Percentiles rank a stretch among this genome's conserved stretches.
Conservation (phyloP, 176 grass and related monocot genomes). For the Lolium rigidum region DNA sequence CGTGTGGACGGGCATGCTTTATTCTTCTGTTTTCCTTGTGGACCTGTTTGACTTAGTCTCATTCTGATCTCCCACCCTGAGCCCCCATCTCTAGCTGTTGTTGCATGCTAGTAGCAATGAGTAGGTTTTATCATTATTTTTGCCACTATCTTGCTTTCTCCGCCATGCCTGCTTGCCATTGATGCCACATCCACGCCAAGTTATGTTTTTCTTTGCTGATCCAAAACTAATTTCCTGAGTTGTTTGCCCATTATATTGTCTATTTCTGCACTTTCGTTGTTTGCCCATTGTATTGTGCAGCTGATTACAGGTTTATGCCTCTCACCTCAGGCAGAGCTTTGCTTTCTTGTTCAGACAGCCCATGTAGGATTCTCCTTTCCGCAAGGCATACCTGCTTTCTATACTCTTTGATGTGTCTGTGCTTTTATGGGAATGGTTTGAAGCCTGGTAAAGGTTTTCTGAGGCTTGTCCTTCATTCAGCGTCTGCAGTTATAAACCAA, state of each 20-base stretch:
- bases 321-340: neutral
- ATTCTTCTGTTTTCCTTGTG: neutral
- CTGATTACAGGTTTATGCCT: neutral
- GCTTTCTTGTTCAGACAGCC: neutral
- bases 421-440: conserved; percentile 22
- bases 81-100: neutral
- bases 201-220: conserved; percentile 1
- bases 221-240: neutral
- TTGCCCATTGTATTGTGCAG: neutral
- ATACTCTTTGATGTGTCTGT: neutral
- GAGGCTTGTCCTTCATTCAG: neutral
- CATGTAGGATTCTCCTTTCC: conserved; percentile 1
- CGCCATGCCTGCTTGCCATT: neutral
- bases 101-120: conserved; percentile 1
- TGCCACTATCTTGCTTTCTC: neutral
- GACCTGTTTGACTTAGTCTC: neutral
- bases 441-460: neutral
- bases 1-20: neutral
- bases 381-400: neutral
- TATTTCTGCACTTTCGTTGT: neutral
- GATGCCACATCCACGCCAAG: neutral
- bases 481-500: neutral
- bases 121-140: conserved; percentile 15
- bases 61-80: neutral
- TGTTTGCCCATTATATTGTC: neutral